phyloP scores from a whole-genome alignment of 2,329 filamentous ascomycete species.

The Aspergillus sp. region DNA sequence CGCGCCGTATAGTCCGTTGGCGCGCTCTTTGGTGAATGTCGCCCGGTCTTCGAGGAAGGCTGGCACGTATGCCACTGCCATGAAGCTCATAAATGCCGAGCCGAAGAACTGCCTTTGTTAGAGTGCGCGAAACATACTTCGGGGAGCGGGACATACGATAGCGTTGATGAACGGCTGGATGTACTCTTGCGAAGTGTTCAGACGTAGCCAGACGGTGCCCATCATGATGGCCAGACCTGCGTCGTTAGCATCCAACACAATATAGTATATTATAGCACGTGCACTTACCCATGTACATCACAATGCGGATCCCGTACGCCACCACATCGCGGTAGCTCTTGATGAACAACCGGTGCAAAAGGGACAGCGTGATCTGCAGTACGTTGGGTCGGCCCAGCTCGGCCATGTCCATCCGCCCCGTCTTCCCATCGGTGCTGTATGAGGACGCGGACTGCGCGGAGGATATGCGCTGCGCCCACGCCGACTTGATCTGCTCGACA shows the following conservation, averaged over 20 bases:
- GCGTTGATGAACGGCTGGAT: slow-evolving; percentile 82
- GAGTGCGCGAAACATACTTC: not conserved
- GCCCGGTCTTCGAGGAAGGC: slow-evolving; percentile 75
- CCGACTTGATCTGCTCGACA: slow-evolving; percentile 52
- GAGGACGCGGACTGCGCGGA: slow-evolving; percentile 27
- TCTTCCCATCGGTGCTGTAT: slow-evolving; percentile 24
- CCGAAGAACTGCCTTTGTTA: slow-evolving; percentile 58
- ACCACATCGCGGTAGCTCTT: slow-evolving; percentile 83
- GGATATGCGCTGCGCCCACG: slow-evolving; percentile 50
- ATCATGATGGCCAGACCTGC: slow-evolving; percentile 75
- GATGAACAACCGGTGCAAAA: slow-evolving; percentile 76
- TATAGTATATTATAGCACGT: too few species aligned
- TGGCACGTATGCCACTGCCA: slow-evolving; percentile 82
- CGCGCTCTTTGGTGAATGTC: slow-evolving; percentile 72
- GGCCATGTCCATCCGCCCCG: slow-evolving; percentile 12
- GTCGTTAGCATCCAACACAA: not conserved
- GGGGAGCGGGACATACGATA: slow-evolving; percentile 50
- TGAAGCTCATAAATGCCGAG: slow-evolving; percentile 73
- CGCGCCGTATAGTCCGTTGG: slow-evolving; percentile 77
- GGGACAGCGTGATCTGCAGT: slow-evolving; percentile 55
- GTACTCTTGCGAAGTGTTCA: slow-evolving; percentile 64
- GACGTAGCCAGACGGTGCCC: slow-evolving; percentile 80
- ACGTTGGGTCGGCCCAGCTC: slow-evolving; percentile 40
- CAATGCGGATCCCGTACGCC: slow-evolving; percentile 76
- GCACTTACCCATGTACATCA: slow-evolving; percentile 68